A percentile compares a stretch with the other conserved stretches of the same genome.
Evolutionary conservation across 140 eudicot genomes (phyloP).

Genomic region (Ambrosia hybrid): DNA sequence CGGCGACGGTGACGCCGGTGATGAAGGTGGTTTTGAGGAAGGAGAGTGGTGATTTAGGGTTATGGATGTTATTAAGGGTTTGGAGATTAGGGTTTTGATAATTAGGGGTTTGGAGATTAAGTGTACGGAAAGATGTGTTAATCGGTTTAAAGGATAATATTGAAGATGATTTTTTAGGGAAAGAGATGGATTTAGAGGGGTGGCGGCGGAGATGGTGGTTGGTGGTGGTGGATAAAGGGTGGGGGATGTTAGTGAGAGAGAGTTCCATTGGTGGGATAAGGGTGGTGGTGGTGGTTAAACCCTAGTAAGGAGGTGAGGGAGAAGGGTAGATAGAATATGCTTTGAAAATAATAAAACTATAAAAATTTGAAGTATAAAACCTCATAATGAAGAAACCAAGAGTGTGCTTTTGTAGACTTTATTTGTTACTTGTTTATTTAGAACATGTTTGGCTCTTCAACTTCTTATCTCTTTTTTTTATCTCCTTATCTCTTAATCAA

Average conservation of each 20-base stretch:
- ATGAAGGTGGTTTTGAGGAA: conserved; percentile 51
- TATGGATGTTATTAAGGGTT: neutral
- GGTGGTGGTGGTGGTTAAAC: conserved; percentile 6
- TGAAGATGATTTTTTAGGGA: conserved; percentile 10
- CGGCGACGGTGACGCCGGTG: conserved; percentile 56
- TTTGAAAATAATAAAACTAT: conserved; percentile 10
- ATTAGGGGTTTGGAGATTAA: conserved; percentile 15
- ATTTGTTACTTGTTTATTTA: no score
- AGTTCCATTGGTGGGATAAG: conserved; percentile 14
- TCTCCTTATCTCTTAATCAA: no score
- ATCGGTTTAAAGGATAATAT: conserved; percentile 11
- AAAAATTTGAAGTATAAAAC: no score
- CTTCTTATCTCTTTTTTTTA: no score
- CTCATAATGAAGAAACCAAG: no score
- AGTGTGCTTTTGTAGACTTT: no score
- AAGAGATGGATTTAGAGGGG: conserved; percentile 14
- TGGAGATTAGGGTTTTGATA: neutral
- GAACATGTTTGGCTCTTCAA: no score
- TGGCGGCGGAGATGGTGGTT: conserved; percentile 18
- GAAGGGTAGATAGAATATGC: conserved; percentile 18
- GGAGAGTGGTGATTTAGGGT: conserved; percentile 27
- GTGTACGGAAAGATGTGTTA: conserved; percentile 26
- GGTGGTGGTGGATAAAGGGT: conserved; percentile 16
- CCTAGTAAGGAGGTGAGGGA: conserved; percentile 2
- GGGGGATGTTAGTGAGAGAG: conserved; percentile 10